Evolutionary conservation across 129 eudicot genomes (phyloP), one percentile per base, ranked within the genome.

Genomic region (Solidago caesia): DNA sequence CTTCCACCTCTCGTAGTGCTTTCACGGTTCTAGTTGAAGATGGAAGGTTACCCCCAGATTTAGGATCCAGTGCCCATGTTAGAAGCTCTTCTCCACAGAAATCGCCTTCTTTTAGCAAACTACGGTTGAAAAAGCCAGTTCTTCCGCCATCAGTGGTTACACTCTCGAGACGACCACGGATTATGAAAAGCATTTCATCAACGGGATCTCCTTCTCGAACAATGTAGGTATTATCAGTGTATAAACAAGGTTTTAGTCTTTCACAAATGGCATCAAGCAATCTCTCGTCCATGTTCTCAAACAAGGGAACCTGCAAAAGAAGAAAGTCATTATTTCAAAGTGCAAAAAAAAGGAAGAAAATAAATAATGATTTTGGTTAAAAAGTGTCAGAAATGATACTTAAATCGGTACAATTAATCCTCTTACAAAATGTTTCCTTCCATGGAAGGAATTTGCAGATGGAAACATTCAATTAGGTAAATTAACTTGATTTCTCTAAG

Each of bases 31-130:
- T 87, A 41, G 98, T 92, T 1, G 98, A 92, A 12, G 95, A 86
- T 21, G 98, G 98, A 3, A 92, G 87, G 78, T 84, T 89, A 44
- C 87, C 61, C 33, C 92, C 96, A 3, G 98, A 87, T 78, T 84
- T 89, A 2, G 96, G 96, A 46, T 92, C 98, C 0, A 92, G 81
- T 6, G 96, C 98, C 98, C 98, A 92, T 0, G 96, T 92, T 51
- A 89, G 82, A 63, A 92, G 98, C 84, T 92, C 98, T 80, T 92
- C 98, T 2, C 98, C 98, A 66, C 98, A 92, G 63, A 92, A 92
- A 5, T 82, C 98, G 0, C 98, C 96, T 77, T 92, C 96, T 84
- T 92, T 86, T 39, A 92, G 79, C 53, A 89, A 59, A 66, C 96
- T 72, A 0, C 89, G 92, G 80, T 89, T 92, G 81, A 79, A 88